A percentile compares a stretch with the other conserved stretches of the same genome.
These are phyloP conservation scores for Fusarium mangiferae DNA, from an alignment of 2,329 filamentous ascomycete genomes.

Conservation along the genomic window DNA sequence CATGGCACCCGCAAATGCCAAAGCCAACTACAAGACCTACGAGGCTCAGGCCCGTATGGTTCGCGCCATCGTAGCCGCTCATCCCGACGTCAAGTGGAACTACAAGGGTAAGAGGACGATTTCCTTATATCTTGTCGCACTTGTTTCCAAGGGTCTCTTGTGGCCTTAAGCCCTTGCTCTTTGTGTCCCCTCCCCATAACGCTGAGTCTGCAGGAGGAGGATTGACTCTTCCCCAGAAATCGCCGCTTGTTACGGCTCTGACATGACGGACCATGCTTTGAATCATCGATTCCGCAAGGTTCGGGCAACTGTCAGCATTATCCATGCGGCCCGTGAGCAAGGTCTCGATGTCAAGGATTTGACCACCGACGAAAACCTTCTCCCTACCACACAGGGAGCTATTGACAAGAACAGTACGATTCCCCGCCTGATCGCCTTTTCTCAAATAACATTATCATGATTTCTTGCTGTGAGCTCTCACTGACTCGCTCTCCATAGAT, in stretches of 20 bases:
- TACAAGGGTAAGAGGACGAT: slow-evolving; percentile 64
- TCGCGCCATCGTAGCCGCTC: slow-evolving; percentile 68
- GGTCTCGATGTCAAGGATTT: slow-evolving; percentile 58
- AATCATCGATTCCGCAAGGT: slow-evolving; percentile 64
- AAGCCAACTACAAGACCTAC: slow-evolving; percentile 68
- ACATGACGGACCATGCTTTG: slow-evolving; percentile 58
- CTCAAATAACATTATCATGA: background rate
- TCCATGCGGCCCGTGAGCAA: slow-evolving; percentile 49
- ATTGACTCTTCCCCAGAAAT: slow-evolving; percentile 57
- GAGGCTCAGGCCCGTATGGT: slow-evolving; percentile 70
- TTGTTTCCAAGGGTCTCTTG: background rate
- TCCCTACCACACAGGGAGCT: slow-evolving; percentile 52
- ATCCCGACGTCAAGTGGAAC: slow-evolving; percentile 65
- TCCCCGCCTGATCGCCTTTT: background rate
- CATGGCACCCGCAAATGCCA: slow-evolving; percentile 57
- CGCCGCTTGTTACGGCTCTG: slow-evolving; percentile 59
- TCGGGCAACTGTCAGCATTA: slow-evolving; percentile 53
- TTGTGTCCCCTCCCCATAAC: background rate
- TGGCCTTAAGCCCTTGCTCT: background rate
- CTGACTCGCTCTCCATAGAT: slow-evolving; percentile 52
- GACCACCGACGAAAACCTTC: slow-evolving; percentile 45
- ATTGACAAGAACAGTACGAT: slow-evolving; percentile 56
- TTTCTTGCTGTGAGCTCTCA: background rate
- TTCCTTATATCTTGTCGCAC: background rate
- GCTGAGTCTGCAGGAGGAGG: slow-evolving; percentile 38